Percentiles rank a stretch among this genome's conserved stretches.
phyloP scores from a whole-genome alignment of 345 rosid genomes.

The Bruguiera sexangula region DNA sequence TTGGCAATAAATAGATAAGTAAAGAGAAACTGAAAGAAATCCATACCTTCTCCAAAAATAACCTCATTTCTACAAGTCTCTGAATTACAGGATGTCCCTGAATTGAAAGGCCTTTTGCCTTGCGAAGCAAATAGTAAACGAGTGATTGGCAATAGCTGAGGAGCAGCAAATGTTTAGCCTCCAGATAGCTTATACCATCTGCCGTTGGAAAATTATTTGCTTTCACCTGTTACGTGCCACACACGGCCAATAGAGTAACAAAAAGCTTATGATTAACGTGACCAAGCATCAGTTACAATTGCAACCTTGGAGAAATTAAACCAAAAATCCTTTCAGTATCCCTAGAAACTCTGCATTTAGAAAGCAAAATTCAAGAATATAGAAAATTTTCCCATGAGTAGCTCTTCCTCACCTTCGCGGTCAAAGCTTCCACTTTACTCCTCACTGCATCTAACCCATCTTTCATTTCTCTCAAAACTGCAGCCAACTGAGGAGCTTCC shows the following conservation, averaged over 20 bases:
- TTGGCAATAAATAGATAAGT: background rate
- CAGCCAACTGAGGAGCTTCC: conserved; percentile 62
- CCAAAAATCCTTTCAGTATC: background rate
- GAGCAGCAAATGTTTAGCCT: conserved; percentile 78
- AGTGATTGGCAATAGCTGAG: conserved; percentile 78
- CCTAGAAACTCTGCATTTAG: no score
- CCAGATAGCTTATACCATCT: conserved; percentile 89
- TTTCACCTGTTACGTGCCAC: conserved; percentile 52
- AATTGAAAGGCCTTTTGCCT: conserved; percentile 75
- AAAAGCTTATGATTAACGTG: background rate
- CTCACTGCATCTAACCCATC: conserved; percentile 69
- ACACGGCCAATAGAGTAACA: background rate
- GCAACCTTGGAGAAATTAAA: background rate
- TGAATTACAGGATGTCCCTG: conserved; percentile 71
- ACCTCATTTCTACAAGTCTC: conserved; percentile 83
- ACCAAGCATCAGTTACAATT: background rate
- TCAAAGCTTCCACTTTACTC: conserved; percentile 66
- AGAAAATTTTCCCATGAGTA: background rate
- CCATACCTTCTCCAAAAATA: conserved; percentile 82
- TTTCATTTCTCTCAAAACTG: conserved; percentile 68
- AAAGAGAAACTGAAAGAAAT: background rate
- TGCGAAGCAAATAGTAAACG: conserved; percentile 72
- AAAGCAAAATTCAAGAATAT: background rate
- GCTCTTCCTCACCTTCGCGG: conserved; percentile 50
- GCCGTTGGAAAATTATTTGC: conserved; percentile 58